Conservation (phyloP, 441 rosid species). For the Adansonia madagascariensis region DNA sequence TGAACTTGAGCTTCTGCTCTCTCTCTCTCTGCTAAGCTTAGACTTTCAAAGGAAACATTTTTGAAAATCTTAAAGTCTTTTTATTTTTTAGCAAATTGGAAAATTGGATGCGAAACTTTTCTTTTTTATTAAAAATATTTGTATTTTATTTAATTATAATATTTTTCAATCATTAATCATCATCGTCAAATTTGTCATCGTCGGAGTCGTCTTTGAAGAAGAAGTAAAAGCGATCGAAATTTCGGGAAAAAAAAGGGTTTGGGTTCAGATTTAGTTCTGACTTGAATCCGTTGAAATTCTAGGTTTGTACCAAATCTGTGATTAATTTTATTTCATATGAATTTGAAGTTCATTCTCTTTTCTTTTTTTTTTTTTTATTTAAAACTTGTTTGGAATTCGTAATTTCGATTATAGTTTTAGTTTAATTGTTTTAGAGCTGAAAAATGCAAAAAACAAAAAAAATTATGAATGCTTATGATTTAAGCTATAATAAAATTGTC, state of each 20-base stretch:
- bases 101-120: slow-evolving; percentile 31
- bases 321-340: background rate
- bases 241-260: background rate
- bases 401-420: background rate
- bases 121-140: background rate
- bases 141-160: background rate
- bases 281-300: slow-evolving; percentile 22
- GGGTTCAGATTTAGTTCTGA: slow-evolving; percentile 24
- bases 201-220: background rate
- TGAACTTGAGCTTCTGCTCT: slow-evolving; percentile 12
- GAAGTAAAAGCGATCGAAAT: background rate
- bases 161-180: slow-evolving; percentile 15
- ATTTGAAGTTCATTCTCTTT: background rate
- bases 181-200: slow-evolving; percentile 8
- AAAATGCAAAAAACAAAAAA: no score
- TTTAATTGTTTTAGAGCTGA: background rate
- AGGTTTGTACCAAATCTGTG: slow-evolving; percentile 24
- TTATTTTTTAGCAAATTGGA: background rate
- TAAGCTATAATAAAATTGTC: no score
- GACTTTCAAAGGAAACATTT: no score
- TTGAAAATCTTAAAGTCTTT: no score
- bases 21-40: no score
- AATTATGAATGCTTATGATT: no score
- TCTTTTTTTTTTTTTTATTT: slow-evolving; percentile 2
- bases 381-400: background rate